phyloP scores from a whole-genome alignment of 2,329 filamentous ascomycete genomes.

The Trichoderma cornu-damae region DNA sequence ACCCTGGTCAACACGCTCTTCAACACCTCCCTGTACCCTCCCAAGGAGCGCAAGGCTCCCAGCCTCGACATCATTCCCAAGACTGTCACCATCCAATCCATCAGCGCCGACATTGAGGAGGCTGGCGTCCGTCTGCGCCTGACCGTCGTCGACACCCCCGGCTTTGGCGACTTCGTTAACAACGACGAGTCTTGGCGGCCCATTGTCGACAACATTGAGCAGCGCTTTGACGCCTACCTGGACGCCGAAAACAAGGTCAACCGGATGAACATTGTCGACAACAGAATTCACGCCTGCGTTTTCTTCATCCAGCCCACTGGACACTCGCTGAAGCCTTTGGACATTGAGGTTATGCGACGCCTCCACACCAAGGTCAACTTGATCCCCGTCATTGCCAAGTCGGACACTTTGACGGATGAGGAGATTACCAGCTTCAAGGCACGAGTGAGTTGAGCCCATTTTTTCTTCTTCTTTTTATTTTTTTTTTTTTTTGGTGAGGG shows the following conservation, averaged over 20 bases:
- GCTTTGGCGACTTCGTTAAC: slow-evolving; percentile 99
- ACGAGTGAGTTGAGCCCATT: slow-evolving; percentile 61
- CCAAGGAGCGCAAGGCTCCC: slow-evolving; percentile 96
- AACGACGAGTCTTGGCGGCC: slow-evolving; percentile 99
- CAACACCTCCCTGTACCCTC: slow-evolving; percentile 98
- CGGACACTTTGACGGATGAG: slow-evolving; percentile 95
- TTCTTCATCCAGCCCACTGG: slow-evolving; percentile 99
- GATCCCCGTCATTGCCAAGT: slow-evolving; percentile 98
- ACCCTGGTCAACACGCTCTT: slow-evolving; percentile 98
- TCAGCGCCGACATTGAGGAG: slow-evolving; percentile 96
- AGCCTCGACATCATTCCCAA: slow-evolving; percentile 98
- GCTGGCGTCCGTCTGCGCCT: slow-evolving; percentile 93
- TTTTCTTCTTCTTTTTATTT: neutral
- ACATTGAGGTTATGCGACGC: slow-evolving; percentile 99
- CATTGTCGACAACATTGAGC: slow-evolving; percentile 99
- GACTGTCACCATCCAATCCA: slow-evolving; percentile 91
- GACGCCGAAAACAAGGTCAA: slow-evolving; percentile 99
- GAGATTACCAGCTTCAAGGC: slow-evolving; percentile 94
- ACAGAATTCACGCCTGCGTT: slow-evolving; percentile 96
- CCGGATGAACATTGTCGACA: slow-evolving; percentile 99
- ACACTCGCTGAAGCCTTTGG: slow-evolving; percentile 95
- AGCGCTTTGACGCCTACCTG: slow-evolving; percentile 95
- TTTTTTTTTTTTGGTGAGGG: neutral
- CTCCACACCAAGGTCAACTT: slow-evolving; percentile 99
- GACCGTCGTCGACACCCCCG: slow-evolving; percentile 95